These are phyloP conservation scores for Phytomonas sp. DNA, from an alignment of 208 protist genomes.

Conservation along the genomic window DNA sequence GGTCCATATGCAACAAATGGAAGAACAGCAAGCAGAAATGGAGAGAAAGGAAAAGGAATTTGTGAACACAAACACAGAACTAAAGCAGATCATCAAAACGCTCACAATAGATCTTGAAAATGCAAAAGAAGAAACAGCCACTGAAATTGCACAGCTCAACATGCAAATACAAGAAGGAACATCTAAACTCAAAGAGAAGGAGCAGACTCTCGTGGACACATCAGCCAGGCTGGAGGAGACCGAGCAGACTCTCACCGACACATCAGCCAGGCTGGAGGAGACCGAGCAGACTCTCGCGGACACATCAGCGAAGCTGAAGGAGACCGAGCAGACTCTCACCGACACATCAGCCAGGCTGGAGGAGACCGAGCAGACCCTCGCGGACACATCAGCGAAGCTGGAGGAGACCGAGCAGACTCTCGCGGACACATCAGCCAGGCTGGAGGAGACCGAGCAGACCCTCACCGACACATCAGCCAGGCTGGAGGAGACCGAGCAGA, in stretches of 20 bases:
- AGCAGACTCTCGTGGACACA: neutral
- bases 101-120: conserved; percentile 1
- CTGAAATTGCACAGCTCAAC: conserved; percentile 1
- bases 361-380: conserved; percentile 17
- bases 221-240: conserved; percentile 14
- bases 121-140: neutral
- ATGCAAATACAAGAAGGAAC: neutral
- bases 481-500: conserved; percentile 13
- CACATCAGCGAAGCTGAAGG: conserved; percentile 17
- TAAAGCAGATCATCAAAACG: neutral
- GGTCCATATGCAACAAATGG: conserved; percentile 13
- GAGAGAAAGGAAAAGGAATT: conserved; percentile 7
- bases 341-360: conserved; percentile 22
- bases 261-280: conserved; percentile 14
- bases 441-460: conserved; percentile 8
- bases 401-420: conserved; percentile 21
- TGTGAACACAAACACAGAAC: neutral
- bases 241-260: conserved; percentile 15
- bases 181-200: neutral
- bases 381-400: conserved; percentile 18
- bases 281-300: conserved; percentile 23
- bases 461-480: neutral
- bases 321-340: conserved; percentile 22
- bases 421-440: conserved; percentile 14
- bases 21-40: conserved; percentile 15